A percentile compares a stretch with the other conserved stretches of the same genome.
Conservation (phyloP, 2,329 filamentous ascomycete genomes). For the Ilyonectria sp. region DNA sequence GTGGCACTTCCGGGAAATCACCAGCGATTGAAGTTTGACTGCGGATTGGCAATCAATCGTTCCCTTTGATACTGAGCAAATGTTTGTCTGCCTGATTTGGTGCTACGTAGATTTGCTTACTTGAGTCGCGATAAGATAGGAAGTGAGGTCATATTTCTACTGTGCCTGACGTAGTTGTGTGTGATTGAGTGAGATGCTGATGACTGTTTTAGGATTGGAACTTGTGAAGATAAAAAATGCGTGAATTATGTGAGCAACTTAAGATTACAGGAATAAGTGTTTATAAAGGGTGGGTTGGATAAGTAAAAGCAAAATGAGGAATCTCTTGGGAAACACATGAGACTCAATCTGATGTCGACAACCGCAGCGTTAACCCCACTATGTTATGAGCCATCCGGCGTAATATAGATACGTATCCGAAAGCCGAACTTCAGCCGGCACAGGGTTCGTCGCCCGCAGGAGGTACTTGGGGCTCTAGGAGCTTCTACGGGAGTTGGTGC, state of each 20-base stretch:
- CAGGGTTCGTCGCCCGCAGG: slow-evolving; percentile 4
- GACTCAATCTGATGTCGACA: no score
- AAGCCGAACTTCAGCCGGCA: slow-evolving; percentile 45
- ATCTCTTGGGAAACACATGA: no score
- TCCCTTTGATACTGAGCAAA: not conserved
- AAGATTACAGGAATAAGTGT: not conserved
- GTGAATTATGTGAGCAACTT: not conserved
- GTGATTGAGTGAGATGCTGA: not conserved
- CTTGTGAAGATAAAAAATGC: not conserved
- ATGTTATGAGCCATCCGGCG: no score
- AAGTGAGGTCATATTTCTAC: not conserved
- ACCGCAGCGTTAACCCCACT: no score
- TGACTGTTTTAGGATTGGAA: not conserved
- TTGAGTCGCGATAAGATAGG: not conserved
- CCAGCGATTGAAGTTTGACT: not conserved
- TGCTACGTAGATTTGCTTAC: not conserved
- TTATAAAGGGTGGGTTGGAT: not conserved
- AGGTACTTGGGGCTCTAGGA: slow-evolving; percentile 2
- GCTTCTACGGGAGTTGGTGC: slow-evolving; percentile 21
- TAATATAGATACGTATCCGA: slow-evolving; percentile 23
- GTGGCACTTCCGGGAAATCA: not conserved
- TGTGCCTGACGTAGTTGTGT: not conserved
- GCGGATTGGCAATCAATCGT: not conserved
- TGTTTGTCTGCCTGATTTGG: not conserved
- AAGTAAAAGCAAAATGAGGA: not conserved